Conservation (phyloP, 2,329 filamentous ascomycete genomes). For the Arachnomyces sp. region DNA sequence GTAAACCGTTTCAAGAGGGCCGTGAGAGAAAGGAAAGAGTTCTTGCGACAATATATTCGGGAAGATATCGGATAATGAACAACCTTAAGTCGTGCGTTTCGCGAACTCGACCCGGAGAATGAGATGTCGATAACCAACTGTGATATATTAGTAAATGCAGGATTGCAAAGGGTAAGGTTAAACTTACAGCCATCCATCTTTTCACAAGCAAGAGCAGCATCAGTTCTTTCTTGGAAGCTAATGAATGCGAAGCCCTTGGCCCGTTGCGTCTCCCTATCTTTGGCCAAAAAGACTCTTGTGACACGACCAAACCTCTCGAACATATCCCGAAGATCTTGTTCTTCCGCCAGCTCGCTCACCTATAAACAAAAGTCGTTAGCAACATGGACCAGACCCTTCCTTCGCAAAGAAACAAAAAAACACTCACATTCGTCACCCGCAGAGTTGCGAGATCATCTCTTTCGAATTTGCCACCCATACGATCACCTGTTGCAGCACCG, state of each 20-base stretch:
- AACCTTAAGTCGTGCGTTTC: slow-evolving; percentile 37
- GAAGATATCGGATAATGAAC: slow-evolving; percentile 17
- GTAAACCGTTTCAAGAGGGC: not conserved
- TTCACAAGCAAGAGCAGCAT: slow-evolving; percentile 86
- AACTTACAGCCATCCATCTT: slow-evolving; percentile 90
- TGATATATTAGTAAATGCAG: slow-evolving; percentile 14
- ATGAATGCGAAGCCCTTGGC: slow-evolving; percentile 99
- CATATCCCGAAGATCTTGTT: slow-evolving; percentile 90
- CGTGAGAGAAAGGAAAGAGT: not conserved
- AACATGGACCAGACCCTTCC: not conserved
- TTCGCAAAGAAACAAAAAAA: not conserved
- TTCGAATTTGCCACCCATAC: slow-evolving; percentile 90
- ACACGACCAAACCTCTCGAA: slow-evolving; percentile 97
- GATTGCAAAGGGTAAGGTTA: not conserved
- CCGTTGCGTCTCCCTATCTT: slow-evolving; percentile 90
- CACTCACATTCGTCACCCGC: slow-evolving; percentile 89
- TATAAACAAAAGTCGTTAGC: slow-evolving; percentile 28
- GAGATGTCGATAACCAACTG: slow-evolving; percentile 46
- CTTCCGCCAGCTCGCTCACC: slow-evolving; percentile 96
- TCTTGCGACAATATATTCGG: not conserved
- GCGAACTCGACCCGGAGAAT: slow-evolving; percentile 48
- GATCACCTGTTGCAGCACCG: slow-evolving; percentile 58
- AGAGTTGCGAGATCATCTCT: slow-evolving; percentile 93
- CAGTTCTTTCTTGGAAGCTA: slow-evolving; percentile 82
- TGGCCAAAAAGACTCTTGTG: slow-evolving; percentile 93